Base-by-base conservation (phyloP, 139 green algal species). In the Picochlorum sp. region DNA sequence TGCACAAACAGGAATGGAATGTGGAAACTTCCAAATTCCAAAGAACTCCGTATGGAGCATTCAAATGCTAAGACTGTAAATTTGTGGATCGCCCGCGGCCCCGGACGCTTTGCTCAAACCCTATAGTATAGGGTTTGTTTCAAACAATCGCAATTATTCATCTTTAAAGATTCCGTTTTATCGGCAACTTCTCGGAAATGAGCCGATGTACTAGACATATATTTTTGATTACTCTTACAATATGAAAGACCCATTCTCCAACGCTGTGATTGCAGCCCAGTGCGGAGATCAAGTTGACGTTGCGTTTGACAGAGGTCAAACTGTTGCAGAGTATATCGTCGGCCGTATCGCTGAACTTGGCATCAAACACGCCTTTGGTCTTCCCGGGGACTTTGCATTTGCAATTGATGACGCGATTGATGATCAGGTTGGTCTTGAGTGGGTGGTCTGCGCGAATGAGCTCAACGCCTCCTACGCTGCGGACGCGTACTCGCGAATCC, bases 381-480 rank as follows among this genome's bases (percentile, higher is more conserved):
- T 50, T 24, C 52, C 52, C 18, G 52, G 52, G n/a, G 52, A 59
- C 24, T 59, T 49, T 20, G 33, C 52, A 18, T 59, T 59, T 45
- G 33, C 52, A 29, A n/a, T 59, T 50, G 33, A 45, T 50, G 52
- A 59, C 10, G 52, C 52, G 7, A 50, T 59, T 47, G 52, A 59
- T n/a, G 52, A 59, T 12, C 14, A 50, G 18, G 18, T n/a, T 5
- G 25, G 22, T 12, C 8, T 59, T 26, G 7, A 26, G 9, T 59
- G 24, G 24, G 7, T 59, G 18, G 33, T 45, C 7, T 59, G 20
- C 5, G 26, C n/a, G 6, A 93, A 93, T 33, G 85, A 93, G 65
- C 72, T 93, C 14, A 93, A 90, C 57, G 82, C 82, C 0, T 77
- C 79, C 1, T 93, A 93, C 59, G 85, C 83, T 10, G 85, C 85